These are phyloP conservation scores for Umbelopsis sp. DNA, from an alignment of 371 early-diverging fungal species.

Conservation along the genomic window DNA sequence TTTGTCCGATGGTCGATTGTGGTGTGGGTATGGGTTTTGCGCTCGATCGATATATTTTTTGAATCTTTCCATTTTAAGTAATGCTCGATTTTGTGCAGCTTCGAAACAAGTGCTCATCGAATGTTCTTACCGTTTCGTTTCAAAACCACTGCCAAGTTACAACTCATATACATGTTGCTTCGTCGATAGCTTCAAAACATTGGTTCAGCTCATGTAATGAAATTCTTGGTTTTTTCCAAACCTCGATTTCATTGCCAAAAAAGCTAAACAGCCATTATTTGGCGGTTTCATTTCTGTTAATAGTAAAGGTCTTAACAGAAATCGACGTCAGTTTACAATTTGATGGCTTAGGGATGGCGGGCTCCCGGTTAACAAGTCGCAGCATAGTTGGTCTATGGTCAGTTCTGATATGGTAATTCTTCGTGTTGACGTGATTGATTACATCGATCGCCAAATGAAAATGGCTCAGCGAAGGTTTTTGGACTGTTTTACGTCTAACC, in stretches of 20 bases:
- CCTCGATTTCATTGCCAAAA: too few species aligned
- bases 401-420: too few species aligned
- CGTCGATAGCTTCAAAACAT: background rate
- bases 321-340: background rate
- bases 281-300: too few species aligned
- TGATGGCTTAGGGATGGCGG: background rate
- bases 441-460: too few species aligned
- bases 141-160: background rate
- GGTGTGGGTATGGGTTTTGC: background rate
- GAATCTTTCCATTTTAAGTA: background rate
- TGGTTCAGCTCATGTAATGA: background rate
- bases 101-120: background rate
- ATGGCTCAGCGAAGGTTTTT: too few species aligned
- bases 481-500: too few species aligned
- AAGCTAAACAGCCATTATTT: too few species aligned
- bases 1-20: conserved; percentile 11
- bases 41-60: conserved; percentile 12
- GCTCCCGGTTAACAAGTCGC: too few species aligned
- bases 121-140: background rate
- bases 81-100: background rate
- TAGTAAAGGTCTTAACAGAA: too few species aligned
- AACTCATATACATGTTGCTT: background rate
- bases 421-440: too few species aligned
- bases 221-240: background rate
- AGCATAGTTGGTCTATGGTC: background rate